Conservation (phyloP, 2,329 filamentous ascomycete genomes). For the Grosmannia huntii region DNA sequence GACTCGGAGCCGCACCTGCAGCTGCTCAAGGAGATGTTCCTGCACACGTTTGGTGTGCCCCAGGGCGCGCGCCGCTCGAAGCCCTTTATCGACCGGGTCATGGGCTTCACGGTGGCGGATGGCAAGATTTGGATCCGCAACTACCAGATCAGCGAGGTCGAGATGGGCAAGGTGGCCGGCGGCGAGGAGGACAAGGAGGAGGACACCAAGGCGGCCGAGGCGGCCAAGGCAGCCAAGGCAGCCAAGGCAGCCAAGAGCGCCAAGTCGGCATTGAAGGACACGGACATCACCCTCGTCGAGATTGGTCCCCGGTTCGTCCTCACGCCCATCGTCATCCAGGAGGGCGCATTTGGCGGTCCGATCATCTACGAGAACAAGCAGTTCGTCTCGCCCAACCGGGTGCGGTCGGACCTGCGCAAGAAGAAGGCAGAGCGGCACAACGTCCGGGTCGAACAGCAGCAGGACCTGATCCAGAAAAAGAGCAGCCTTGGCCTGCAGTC, state of each 20-base stretch:
- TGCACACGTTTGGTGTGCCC: slow-evolving; percentile 85
- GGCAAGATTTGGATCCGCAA: slow-evolving; percentile 93
- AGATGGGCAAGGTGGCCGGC: slow-evolving; percentile 37
- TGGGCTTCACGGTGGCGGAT: slow-evolving; percentile 81
- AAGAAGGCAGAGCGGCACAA: slow-evolving; percentile 70
- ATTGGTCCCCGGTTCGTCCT: slow-evolving; percentile 89
- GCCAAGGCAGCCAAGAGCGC: slow-evolving; percentile 13
- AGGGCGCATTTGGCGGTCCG: slow-evolving; percentile 88
- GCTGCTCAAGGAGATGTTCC: slow-evolving; percentile 79
- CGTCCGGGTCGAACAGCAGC: slow-evolving; percentile 57
- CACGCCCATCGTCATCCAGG: slow-evolving; percentile 88
- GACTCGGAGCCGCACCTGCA: slow-evolving; percentile 67
- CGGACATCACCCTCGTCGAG: slow-evolving; percentile 74
- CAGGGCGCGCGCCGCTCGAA: slow-evolving; percentile 80
- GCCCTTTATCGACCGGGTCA: slow-evolving; percentile 91
- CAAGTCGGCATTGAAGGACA: slow-evolving; percentile 33
- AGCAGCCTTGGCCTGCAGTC: slow-evolving; percentile 63
- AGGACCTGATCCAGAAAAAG: slow-evolving; percentile 62
- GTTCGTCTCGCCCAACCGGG: slow-evolving; percentile 92
- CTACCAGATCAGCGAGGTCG: slow-evolving; percentile 83
- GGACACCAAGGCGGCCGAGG: slow-evolving; percentile 30
- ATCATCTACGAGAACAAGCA: slow-evolving; percentile 98
- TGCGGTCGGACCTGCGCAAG: slow-evolving; percentile 67
- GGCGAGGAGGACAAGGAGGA: slow-evolving; percentile 20
- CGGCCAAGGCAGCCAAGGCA: slow-evolving; percentile 30